Conservation (phyloP, 1,284 basidiomycete species). For the Malassezia yamatoensis region DNA sequence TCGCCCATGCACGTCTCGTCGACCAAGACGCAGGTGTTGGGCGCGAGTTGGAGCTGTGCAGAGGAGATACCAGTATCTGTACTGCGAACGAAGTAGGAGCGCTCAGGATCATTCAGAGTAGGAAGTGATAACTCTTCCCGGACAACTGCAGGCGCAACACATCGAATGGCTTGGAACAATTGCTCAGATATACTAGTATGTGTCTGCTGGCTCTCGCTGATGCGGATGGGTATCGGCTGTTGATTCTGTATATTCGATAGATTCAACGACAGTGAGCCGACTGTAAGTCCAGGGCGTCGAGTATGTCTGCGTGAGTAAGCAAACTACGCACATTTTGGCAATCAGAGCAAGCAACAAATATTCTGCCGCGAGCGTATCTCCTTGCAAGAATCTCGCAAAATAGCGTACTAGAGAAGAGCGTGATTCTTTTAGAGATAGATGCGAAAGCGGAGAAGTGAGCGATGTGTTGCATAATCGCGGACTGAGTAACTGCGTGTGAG, state of each 20-base stretch:
- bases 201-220: too few relatives aligned
- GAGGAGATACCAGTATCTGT: slow-evolving; percentile 64
- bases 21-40: slow-evolving; percentile 58
- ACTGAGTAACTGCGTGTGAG: neutral
- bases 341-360: slow-evolving; percentile 62
- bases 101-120: slow-evolving; percentile 53
- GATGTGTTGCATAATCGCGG: neutral
- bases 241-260: slow-evolving; percentile 50
- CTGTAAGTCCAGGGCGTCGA: slow-evolving; percentile 59
- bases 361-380: slow-evolving; percentile 56
- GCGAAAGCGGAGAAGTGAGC: neutral
- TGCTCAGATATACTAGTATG: slow-evolving; percentile 54
- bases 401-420: slow-evolving; percentile 23
- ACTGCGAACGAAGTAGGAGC: slow-evolving; percentile 51
- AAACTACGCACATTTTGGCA: slow-evolving; percentile 58
- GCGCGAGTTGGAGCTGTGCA: slow-evolving; percentile 64
- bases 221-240: too few relatives aligned
- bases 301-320: slow-evolving; percentile 54
- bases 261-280: slow-evolving; percentile 58
- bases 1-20: slow-evolving; percentile 62
- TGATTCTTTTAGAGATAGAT: neutral
- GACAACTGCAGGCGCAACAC: slow-evolving; percentile 54
- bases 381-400: slow-evolving; percentile 22
- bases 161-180: slow-evolving; percentile 53
- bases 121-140: slow-evolving; percentile 50